A percentile compares a stretch with the other conserved stretches of the same genome.
Evolutionary conservation across 441 rosid species (phyloP).

Genomic region (Pelargonium hybrid): DNA sequence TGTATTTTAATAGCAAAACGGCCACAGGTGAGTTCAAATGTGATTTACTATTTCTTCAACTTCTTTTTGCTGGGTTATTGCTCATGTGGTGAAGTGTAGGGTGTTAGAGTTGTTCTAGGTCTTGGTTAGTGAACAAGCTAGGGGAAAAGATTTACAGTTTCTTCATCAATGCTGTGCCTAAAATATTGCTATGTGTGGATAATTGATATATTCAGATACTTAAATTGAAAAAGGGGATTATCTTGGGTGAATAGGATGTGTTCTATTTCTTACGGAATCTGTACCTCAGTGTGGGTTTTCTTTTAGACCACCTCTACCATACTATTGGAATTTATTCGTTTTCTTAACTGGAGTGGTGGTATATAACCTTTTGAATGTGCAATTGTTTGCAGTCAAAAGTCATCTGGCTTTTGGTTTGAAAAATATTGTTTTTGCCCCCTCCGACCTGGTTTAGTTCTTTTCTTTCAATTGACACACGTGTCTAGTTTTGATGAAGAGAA

Average conservation of each 20-base stretch:
- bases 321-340: background rate
- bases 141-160: background rate
- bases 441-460: background rate
- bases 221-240: background rate
- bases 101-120: background rate
- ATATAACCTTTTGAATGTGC: background rate
- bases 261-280: background rate
- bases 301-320: background rate
- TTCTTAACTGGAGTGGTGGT: background rate
- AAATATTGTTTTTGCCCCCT: background rate
- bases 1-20: slow-evolving; percentile 71
- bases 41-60: slow-evolving; percentile 6
- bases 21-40: slow-evolving; percentile 42
- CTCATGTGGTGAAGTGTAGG: background rate
- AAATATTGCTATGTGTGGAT: background rate
- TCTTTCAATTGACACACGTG: background rate
- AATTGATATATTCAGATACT: background rate
- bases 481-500: background rate
- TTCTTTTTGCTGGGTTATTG: background rate
- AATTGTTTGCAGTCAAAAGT: background rate
- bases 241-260: background rate
- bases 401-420: background rate
- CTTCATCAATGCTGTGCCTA: background rate
- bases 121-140: slow-evolving; percentile 2
- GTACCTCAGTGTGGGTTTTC: background rate